These are phyloP conservation scores for Vaccinium myrtillus DNA, from an alignment of 148 eudicot genomes.

Conservation along the genomic window DNA sequence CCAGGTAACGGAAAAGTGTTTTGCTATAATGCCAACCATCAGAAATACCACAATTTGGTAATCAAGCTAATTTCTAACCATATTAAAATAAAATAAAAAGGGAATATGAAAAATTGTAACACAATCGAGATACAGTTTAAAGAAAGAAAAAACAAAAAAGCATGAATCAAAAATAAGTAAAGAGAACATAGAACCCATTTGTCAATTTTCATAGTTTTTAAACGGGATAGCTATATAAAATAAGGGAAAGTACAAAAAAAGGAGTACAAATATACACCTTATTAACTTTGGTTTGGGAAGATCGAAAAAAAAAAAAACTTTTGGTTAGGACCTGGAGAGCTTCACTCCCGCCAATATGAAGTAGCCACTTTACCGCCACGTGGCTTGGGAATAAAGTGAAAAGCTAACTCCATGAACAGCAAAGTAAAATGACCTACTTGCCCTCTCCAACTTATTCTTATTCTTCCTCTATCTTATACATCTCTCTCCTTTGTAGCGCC, in stretches of 20 bases:
- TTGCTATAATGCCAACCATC: neutral
- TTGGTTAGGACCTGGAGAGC: neutral
- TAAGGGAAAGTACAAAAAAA: too few species aligned
- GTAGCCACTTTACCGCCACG: neutral
- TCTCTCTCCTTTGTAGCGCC: too few species aligned
- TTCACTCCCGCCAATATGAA: neutral
- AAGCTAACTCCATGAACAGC: too few species aligned
- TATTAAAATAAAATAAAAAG: neutral
- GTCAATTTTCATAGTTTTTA: neutral
- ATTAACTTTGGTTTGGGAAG: neutral
- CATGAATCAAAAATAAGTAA: neutral
- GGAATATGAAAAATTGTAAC: neutral
- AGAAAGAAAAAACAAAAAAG: neutral
- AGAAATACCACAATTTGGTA: neutral
- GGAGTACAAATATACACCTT: neutral
- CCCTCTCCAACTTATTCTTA: too few species aligned
- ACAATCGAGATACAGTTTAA: neutral
- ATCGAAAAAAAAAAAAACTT: too few species aligned
- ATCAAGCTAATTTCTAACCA: neutral
- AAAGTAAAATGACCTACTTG: too few species aligned
- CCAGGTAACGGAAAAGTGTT: neutral
- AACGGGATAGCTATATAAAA: too few species aligned
- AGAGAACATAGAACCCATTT: neutral
- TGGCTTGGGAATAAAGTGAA: too few species aligned
- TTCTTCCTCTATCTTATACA: too few species aligned